A percentile compares a stretch with the other conserved stretches of the same genome.
These are phyloP conservation scores for Escallonia herrerae DNA, from an alignment of 129 eudicot species.

Conservation along the genomic window DNA sequence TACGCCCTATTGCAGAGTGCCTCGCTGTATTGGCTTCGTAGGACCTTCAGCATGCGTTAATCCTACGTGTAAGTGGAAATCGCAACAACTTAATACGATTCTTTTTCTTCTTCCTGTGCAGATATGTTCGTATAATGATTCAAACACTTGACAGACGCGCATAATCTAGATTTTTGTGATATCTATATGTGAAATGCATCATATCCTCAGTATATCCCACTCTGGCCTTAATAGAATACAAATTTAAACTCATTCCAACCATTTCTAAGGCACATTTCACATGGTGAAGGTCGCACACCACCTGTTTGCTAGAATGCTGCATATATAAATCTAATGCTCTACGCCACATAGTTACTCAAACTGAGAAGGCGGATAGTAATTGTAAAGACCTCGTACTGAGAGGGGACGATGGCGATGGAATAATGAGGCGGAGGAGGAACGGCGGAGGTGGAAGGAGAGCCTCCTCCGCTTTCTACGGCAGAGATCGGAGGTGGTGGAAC, in stretches of 20 bases:
- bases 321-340: not conserved
- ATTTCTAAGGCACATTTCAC: not conserved
- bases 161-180: no score
- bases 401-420: slow-evolving; percentile 7
- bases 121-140: no score
- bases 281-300: not conserved
- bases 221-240: not conserved
- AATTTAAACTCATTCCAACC: not conserved
- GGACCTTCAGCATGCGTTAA: no score
- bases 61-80: no score
- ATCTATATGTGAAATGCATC: no score
- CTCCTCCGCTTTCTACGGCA: not conserved
- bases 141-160: no score
- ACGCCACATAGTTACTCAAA: not conserved
- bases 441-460: slow-evolving; percentile 8
- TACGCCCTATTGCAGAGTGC: no score
- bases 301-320: not conserved
- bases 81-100: no score
- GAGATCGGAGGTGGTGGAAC: slow-evolving; percentile 16
- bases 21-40: no score
- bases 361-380: not conserved
- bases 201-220: no score
- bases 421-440: slow-evolving; percentile 13
- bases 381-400: slow-evolving; percentile 34
- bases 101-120: no score